Conservation (phyloP, 2,329 filamentous ascomycete species). For the Colletotrichum karsti region DNA sequence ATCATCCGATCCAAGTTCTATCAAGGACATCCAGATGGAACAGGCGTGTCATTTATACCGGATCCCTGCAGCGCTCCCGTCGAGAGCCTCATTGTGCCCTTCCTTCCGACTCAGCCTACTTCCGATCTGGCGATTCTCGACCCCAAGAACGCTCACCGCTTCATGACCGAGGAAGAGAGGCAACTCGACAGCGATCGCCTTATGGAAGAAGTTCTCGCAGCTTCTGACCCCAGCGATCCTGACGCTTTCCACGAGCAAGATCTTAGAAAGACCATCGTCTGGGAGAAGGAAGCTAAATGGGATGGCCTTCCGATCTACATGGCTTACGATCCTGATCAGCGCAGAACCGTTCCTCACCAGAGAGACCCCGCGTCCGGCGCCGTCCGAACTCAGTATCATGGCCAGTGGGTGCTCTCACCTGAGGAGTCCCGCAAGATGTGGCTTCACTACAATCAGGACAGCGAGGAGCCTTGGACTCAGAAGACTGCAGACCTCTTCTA, state of each 20-base stretch:
- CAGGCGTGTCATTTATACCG: background rate
- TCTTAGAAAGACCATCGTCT: conserved; percentile 10
- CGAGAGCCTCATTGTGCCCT: background rate
- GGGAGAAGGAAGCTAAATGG: conserved; percentile 18
- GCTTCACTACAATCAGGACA: conserved; percentile 27
- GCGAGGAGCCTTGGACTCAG: conserved; percentile 8
- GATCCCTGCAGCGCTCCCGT: conserved; percentile 15
- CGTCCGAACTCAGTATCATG: conserved; percentile 7
- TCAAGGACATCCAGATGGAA: background rate
- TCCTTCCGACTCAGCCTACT: background rate
- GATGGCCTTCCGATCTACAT: background rate
- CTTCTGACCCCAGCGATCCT: background rate
- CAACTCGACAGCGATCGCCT: background rate
- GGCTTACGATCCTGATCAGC: conserved; percentile 14
- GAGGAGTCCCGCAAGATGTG: conserved; percentile 14
- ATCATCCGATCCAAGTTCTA: conserved; percentile 2
- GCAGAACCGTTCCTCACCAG: conserved; percentile 5
- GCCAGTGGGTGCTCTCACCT: conserved; percentile 2
- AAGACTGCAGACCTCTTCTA: conserved; percentile 32
- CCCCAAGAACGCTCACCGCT: background rate
- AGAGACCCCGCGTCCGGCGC: conserved; percentile 15
- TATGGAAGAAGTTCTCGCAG: background rate
- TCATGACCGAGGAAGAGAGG: conserved; percentile 1
- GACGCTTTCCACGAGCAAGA: background rate
- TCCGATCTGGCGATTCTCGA: background rate